phyloP scores from a whole-genome alignment of 192 early-diverging fungal species.

The Backusella circina region DNA sequence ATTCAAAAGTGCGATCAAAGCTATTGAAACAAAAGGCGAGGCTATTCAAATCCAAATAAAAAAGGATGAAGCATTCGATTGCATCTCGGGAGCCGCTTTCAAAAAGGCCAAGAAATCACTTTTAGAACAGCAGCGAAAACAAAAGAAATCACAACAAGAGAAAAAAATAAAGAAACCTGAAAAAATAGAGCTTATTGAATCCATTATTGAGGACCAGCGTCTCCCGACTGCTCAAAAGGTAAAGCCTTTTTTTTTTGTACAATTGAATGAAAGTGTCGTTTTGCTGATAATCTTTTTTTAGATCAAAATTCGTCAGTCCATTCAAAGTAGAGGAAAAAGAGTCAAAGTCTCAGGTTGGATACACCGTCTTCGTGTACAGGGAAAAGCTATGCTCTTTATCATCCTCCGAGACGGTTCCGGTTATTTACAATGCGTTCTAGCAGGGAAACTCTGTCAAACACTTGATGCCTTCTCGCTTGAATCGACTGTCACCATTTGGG shows the following conservation, averaged over 20 bases:
- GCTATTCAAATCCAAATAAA: constrained; percentile 68
- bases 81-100: constrained; percentile 79
- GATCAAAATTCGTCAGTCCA: constrained; percentile 76
- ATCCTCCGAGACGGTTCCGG: constrained; percentile 95
- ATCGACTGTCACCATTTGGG: constrained; percentile 86
- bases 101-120: constrained; percentile 87
- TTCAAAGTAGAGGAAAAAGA: constrained; percentile 64
- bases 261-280: constrained; percentile 53
- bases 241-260: constrained; percentile 72
- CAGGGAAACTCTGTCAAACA: constrained; percentile 85
- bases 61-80: constrained; percentile 61
- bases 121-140: constrained; percentile 63
- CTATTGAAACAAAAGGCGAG: constrained; percentile 56
- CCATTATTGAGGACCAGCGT: constrained; percentile 80
- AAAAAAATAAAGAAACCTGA: constrained; percentile 63
- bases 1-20: constrained; percentile 72
- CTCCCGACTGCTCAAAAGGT: constrained; percentile 70
- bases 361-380: constrained; percentile 91
- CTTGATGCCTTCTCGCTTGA: constrained; percentile 87
- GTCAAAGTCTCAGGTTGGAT: constrained; percentile 95
- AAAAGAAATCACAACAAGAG: constrained; percentile 74
- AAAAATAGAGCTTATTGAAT: constrained; percentile 67
- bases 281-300: not conserved
- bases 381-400: constrained; percentile 94
- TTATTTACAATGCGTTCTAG: constrained; percentile 90